A percentile compares a stretch with the other conserved stretches of the same genome.
Conservation (phyloP, 345 rosid species). For the Moringa oleifera region DNA sequence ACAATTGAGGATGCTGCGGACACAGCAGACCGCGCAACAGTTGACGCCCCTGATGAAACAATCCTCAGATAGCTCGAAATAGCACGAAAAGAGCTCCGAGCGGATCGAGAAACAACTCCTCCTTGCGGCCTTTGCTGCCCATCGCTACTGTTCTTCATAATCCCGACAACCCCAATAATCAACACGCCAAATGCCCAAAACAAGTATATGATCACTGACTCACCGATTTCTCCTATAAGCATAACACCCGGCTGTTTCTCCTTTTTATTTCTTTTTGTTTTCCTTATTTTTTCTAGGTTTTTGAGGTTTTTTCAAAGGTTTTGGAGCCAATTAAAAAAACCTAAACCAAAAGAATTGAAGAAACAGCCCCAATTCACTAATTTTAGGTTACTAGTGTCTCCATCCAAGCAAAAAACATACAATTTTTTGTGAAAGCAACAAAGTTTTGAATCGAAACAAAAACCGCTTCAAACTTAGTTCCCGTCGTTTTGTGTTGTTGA, state of each 20-base stretch:
- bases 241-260: conserved; percentile 35
- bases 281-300: not conserved
- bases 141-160: conserved; percentile 63
- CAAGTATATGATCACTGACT: conserved; percentile 18
- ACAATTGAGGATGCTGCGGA: conserved; percentile 76
- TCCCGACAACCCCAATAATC: conserved; percentile 29
- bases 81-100: conserved; percentile 72
- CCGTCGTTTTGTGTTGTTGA: conserved; percentile 4
- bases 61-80: conserved; percentile 69
- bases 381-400: conserved; percentile 16
- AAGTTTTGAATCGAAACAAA: conserved; percentile 19
- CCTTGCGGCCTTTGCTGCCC: conserved; percentile 38
- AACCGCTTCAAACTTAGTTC: conserved; percentile 10
- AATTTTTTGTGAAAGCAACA: conserved; percentile 4
- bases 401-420: conserved; percentile 4
- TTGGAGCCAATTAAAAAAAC: not conserved
- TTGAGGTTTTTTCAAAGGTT: not conserved
- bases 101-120: conserved; percentile 43
- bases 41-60: conserved; percentile 89
- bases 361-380: conserved; percentile 4
- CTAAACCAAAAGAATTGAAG: conserved; percentile 3
- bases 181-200: conserved; percentile 31
- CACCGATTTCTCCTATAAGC: conserved; percentile 36
- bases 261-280: no score
- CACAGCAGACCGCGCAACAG: conserved; percentile 80